Base-by-base conservation (phyloP, 805 yeast genomes). In the Candida broadrunensis region DNA sequence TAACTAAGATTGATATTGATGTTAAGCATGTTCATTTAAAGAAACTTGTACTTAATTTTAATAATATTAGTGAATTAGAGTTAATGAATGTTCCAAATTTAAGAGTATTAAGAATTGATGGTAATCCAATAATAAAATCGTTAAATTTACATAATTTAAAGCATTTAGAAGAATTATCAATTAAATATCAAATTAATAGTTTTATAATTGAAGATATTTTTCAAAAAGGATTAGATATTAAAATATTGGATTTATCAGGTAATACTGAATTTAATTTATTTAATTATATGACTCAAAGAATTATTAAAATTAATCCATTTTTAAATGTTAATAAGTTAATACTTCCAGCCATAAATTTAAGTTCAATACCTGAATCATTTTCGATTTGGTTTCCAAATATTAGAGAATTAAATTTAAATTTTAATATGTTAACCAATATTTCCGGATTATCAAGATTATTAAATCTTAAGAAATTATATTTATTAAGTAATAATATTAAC, bases 331-430 rank as follows among this genome's bases (percentile, higher is more conserved):
- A 60, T 23, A 53, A 49, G 13, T 52, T 78, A 33, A 62, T 61
- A n/a, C 45, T 78, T n/a, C 62, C 78, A 0, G 80, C 81, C 0
- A 67, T 72, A 63, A 65, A 67, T 32, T 46, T 77, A n/a, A 54
- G 54, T 3, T 29, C 41, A 1, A 49, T 77, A 14, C 80, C 81
- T 0, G 34, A 21, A 0, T 49, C 57, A 8, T 69, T 78, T 41
- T 50, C 61, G 5, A 41, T 50, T 2, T 36, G 61, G 27, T 77
- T 77, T 49, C 80, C 81, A 20, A 63, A 75, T 43, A 59, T 78
- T 32, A 44, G 65, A 16, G 75, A 72, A 36, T 54, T 78, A 40
- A 76, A 77, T 45, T 60, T 78, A 39, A 77, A 75, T 43, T 78
- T 78, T 58, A 78, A 78, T 52, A 61, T 57, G 29, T 45, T 78